Conservation (phyloP, 306 rosid genomes). For the Quercus rubra region DNA sequence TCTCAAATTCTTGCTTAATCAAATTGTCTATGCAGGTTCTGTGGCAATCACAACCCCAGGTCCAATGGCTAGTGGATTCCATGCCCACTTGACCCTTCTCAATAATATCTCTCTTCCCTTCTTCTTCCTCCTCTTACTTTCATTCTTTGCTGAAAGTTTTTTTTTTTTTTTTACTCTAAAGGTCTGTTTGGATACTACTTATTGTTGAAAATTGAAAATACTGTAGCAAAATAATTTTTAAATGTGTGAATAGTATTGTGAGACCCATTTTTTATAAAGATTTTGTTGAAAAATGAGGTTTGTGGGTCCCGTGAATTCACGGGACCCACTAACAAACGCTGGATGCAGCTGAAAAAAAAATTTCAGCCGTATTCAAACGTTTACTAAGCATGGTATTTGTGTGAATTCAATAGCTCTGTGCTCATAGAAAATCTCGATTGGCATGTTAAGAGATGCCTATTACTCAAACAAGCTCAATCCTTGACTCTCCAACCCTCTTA, state of each 20-base stretch:
- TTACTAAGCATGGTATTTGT: constrained; percentile 6
- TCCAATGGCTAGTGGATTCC: constrained; percentile 66
- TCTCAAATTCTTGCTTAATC: constrained; percentile 2
- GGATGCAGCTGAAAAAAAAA: too few species aligned
- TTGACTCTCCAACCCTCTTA: constrained; percentile 58
- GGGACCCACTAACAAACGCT: too few species aligned
- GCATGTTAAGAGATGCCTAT: constrained; percentile 81
- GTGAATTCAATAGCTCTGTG: constrained; percentile 53
- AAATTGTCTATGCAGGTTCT: constrained; percentile 43
- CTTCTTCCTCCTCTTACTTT: neutral
- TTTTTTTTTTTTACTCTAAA: neutral
- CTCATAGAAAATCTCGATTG: constrained; percentile 66
- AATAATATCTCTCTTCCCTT: constrained; percentile 32
- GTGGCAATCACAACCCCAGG: constrained; percentile 86
- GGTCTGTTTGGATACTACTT: too few species aligned
- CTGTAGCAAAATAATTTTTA: too few species aligned
- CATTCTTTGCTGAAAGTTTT: neutral
- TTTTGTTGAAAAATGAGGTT: too few species aligned
- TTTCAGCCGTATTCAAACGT: too few species aligned
- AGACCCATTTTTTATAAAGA: too few species aligned
- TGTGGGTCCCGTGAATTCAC: too few species aligned
- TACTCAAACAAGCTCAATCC: constrained; percentile 64
- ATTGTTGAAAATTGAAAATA: too few species aligned
- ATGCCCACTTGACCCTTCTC: constrained; percentile 89
- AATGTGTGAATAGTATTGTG: too few species aligned